Evolutionary conservation across 2,329 filamentous ascomycete genomes (phyloP).

Genomic region (Beauveria asiatica): DNA sequence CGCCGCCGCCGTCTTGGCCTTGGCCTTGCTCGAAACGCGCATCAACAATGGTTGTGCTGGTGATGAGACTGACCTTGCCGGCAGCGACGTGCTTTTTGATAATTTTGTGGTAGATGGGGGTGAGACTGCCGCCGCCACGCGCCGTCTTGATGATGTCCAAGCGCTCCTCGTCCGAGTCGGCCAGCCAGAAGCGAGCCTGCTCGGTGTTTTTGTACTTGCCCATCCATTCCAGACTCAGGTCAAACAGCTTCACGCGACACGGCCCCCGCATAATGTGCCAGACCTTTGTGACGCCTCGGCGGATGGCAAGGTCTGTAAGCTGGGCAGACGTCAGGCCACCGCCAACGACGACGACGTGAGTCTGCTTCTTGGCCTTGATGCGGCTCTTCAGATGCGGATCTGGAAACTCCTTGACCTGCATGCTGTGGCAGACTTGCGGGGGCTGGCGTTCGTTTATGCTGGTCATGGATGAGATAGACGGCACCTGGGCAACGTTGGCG

Average conservation of each 20-base stretch:
- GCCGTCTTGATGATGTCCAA: slow-evolving; percentile 57
- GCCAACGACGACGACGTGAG: slow-evolving; percentile 61
- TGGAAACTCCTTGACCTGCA: slow-evolving; percentile 53
- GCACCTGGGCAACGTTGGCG: slow-evolving; percentile 49
- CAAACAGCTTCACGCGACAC: slow-evolving; percentile 63
- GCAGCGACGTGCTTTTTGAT: slow-evolving; percentile 49
- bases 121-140: slow-evolving; percentile 69
- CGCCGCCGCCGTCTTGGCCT: slow-evolving; percentile 21
- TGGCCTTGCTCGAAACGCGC: slow-evolving; percentile 38
- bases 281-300: slow-evolving; percentile 56
- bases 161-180: slow-evolving; percentile 61
- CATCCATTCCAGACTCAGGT: slow-evolving; percentile 70
- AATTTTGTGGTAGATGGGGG: slow-evolving; percentile 57
- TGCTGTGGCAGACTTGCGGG: slow-evolving; percentile 51
- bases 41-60: slow-evolving; percentile 46
- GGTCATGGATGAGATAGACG: slow-evolving; percentile 27
- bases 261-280: slow-evolving; percentile 60
- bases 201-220: slow-evolving; percentile 73
- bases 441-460: slow-evolving; percentile 11
- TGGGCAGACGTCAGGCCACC: slow-evolving; percentile 73
- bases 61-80: slow-evolving; percentile 46
- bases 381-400: slow-evolving; percentile 42
- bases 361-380: slow-evolving; percentile 34
- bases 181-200: slow-evolving; percentile 69
- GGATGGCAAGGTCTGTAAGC: slow-evolving; percentile 57